Evolutionary conservation across 305 asterid genomes (phyloP).

Genomic region (Solanum hybrid): DNA sequence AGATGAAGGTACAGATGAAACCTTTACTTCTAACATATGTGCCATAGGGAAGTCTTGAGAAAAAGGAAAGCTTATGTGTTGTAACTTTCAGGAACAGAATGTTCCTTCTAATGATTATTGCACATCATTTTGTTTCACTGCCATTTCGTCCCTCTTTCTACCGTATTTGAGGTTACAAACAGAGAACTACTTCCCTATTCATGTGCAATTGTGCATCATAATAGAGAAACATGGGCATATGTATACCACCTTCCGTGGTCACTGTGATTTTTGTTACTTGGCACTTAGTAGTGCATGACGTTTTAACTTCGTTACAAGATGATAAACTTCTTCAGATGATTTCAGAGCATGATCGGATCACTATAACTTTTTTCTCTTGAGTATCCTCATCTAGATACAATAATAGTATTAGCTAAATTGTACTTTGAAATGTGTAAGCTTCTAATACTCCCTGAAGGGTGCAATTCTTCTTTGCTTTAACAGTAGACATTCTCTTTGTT

Average conservation of each 20-base stretch:
- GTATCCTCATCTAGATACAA: neutral
- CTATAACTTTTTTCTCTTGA: neutral
- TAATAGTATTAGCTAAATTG: neutral
- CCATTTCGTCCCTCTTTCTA: neutral
- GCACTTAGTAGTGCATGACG: neutral
- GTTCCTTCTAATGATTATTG: neutral
- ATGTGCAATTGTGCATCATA: neutral
- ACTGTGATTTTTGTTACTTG: neutral
- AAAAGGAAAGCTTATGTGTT: neutral
- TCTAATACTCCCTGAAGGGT: neutral
- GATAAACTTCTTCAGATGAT: neutral
- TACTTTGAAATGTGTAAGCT: neutral
- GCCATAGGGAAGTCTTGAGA: neutral
- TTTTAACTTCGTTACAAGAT: neutral
- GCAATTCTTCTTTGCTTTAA: neutral
- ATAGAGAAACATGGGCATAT: neutral
- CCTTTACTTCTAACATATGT: neutral
- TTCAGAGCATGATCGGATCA: neutral
- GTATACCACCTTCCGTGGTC: neutral
- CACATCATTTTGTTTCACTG: neutral
- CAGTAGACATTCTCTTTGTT: constrained; percentile 4
- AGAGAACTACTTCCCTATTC: neutral
- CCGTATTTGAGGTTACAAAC: neutral
- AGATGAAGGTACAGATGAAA: constrained; percentile 44
- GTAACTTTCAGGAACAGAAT: neutral